Base-by-base conservation (phyloP, 169 alveolate species). In the Cryptosporidium viatorum region DNA sequence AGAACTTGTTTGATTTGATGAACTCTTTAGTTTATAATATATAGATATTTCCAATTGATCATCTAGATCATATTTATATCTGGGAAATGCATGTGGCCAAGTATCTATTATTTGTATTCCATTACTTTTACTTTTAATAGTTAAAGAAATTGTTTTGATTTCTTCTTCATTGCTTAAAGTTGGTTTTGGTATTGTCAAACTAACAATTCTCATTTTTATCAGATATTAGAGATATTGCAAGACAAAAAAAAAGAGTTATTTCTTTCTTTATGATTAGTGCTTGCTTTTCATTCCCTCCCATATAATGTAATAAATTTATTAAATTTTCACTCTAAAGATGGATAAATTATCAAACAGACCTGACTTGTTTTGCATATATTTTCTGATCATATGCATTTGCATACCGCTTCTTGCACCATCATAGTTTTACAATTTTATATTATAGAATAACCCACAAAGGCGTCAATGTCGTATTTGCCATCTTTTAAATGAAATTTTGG, bases 321-420 rank as follows among this genome's bases (percentile, higher is more conserved):
- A 18, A 21, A 69, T 39, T 31, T 2, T 69, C 7, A 14, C 1
- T 14, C 21, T 0, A 45, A 3, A 16, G 14, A 45, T 45, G 43
- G 43, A 45, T 16, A 45, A 69, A 29, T 16, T 37, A 21, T 39
- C 26, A 70, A 26, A 23, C 41, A 43, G 14, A 3, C 29, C 33
- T 73, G 86, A 73, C 86, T 21, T 5, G 48, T 73, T 37, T 55
- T 65, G 89, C 80, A 80, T 80, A 39, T 80, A 62, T 80, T 80
- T 62, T 45, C 65, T 62, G 89, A 80, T 80, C 75, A 41, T 60
- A 21, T n/a, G 51, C 33, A 43, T 23, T 23, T 43, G 35, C 59
- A 80, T 62, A 80, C 89, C 89, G 89, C 89, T 65, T 45, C 16
- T 39, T 80, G 89, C 89, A 80, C 86, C 86, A 52, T 8, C 37